Evolutionary conservation across 345 rosid genomes (phyloP).

Genomic region (Turritis glabra): DNA sequence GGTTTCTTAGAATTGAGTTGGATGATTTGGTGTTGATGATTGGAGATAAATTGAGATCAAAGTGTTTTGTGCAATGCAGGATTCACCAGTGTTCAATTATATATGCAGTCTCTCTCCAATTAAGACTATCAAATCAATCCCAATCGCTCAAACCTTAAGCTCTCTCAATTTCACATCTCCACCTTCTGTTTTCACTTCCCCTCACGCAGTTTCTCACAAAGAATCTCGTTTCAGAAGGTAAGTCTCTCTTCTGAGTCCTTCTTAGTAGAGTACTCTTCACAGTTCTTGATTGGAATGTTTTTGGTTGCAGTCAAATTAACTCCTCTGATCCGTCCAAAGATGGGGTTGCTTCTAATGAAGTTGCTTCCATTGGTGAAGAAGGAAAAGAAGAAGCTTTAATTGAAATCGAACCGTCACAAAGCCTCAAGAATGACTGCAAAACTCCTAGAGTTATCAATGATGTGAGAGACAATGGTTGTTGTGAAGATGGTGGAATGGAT

Average conservation of each 20-base stretch:
- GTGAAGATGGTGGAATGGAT: slow-evolving; percentile 36
- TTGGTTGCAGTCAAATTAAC: slow-evolving; percentile 45
- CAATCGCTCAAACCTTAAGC: slow-evolving; percentile 57
- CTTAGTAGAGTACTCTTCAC: background rate
- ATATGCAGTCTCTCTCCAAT: slow-evolving; percentile 85
- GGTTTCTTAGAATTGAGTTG: background rate
- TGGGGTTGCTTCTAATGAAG: slow-evolving; percentile 29
- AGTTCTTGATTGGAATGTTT: slow-evolving; percentile 3
- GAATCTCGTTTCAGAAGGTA: slow-evolving; percentile 57
- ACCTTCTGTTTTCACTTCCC: slow-evolving; percentile 82
- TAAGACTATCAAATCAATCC: slow-evolving; percentile 60
- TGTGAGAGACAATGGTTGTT: slow-evolving; percentile 30
- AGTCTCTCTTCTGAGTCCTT: background rate
- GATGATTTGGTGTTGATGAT: background rate
- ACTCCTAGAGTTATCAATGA: slow-evolving; percentile 40
- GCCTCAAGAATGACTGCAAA: slow-evolving; percentile 51
- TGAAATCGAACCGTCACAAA: slow-evolving; percentile 42
- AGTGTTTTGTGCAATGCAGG: slow-evolving; percentile 45
- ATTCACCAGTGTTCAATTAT: slow-evolving; percentile 81
- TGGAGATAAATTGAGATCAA: background rate
- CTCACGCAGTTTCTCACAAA: slow-evolving; percentile 68
- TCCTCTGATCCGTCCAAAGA: slow-evolving; percentile 42
- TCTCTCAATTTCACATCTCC: slow-evolving; percentile 65
- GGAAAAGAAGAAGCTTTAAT: slow-evolving; percentile 38
- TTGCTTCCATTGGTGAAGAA: slow-evolving; percentile 34